A percentile compares a stretch with the other conserved stretches of the same genome.
phyloP scores from a whole-genome alignment of 345 rosid species.

The Microcos paniculata region DNA sequence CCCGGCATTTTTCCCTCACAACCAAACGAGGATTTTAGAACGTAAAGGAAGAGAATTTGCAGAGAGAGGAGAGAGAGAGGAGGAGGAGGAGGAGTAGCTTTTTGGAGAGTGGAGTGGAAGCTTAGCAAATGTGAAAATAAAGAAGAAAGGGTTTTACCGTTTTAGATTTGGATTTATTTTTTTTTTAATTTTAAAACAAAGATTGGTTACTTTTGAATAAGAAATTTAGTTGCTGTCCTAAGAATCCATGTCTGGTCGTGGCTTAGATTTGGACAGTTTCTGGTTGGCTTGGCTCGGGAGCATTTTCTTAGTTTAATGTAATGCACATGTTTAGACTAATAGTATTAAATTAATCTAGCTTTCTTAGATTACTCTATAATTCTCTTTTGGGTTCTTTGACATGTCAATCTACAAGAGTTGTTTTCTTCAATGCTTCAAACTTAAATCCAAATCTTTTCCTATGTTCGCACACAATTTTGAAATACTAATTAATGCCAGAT shows the following conservation, averaged over 20 bases:
- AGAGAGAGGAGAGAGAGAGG: neutral
- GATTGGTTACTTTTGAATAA: neutral
- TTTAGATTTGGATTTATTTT: constrained; percentile 28
- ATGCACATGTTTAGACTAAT: neutral
- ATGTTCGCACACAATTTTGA: neutral
- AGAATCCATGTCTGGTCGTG: neutral
- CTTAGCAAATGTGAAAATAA: constrained; percentile 12
- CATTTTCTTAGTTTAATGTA: neutral
- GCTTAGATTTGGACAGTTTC: neutral
- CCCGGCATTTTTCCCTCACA: constrained; percentile 43
- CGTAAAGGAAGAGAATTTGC: neutral
- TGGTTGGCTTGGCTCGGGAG: neutral
- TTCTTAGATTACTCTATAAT: too few species aligned
- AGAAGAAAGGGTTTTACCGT: neutral
- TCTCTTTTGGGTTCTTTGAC: too few species aligned
- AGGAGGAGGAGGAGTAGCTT: neutral
- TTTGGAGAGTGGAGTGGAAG: constrained; percentile 26
- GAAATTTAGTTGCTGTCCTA: neutral
- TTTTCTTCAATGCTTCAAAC: neutral
- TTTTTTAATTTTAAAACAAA: constrained; percentile 16
- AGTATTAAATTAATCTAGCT: neutral
- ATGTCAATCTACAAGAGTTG: too few species aligned
- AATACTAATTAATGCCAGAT: neutral
- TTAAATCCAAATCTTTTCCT: neutral
- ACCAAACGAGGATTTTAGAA: neutral